phyloP scores from a whole-genome alignment of 192 early-diverging fungal genomes.

The Coemansia umbellata region DNA sequence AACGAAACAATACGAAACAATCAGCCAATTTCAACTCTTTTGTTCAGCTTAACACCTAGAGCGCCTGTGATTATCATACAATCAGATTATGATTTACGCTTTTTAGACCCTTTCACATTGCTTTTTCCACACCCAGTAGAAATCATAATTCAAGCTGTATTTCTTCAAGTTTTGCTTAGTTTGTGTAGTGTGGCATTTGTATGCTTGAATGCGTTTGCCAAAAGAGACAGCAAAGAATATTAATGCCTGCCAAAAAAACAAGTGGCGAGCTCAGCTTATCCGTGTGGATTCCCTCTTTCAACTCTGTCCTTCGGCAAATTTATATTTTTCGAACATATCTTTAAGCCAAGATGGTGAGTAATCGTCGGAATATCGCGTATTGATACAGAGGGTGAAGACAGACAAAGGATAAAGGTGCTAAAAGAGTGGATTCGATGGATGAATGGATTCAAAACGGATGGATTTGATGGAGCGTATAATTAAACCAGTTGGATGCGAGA shows the following conservation, averaged over 20 bases:
- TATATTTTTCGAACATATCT: constrained; percentile 8
- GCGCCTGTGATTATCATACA: no score
- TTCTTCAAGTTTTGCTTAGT: no score
- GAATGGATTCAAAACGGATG: constrained; percentile 5
- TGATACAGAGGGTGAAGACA: not conserved
- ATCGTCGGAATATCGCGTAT: not conserved
- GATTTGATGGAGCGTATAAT: not conserved
- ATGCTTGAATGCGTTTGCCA: not conserved
- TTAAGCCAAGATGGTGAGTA: constrained; percentile 28
- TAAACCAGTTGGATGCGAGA: not conserved
- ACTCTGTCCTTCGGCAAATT: constrained; percentile 18
- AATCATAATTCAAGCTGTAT: no score
- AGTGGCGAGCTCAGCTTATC: no score
- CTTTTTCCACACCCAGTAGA: no score
- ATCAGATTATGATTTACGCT: no score
- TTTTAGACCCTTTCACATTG: no score
- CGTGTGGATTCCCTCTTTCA: constrained; percentile 21
- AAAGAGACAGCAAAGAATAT: not conserved
- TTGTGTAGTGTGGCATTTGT: no score
- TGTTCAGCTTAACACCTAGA: no score
- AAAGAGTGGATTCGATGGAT: not conserved
- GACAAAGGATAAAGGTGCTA: not conserved
- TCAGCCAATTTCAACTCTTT: no score
- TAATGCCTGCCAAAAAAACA: no score
- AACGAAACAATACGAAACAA: no score